Base-by-base conservation (phyloP, 768 basidiomycete genomes). In the Cystoderma amianthinum region DNA sequence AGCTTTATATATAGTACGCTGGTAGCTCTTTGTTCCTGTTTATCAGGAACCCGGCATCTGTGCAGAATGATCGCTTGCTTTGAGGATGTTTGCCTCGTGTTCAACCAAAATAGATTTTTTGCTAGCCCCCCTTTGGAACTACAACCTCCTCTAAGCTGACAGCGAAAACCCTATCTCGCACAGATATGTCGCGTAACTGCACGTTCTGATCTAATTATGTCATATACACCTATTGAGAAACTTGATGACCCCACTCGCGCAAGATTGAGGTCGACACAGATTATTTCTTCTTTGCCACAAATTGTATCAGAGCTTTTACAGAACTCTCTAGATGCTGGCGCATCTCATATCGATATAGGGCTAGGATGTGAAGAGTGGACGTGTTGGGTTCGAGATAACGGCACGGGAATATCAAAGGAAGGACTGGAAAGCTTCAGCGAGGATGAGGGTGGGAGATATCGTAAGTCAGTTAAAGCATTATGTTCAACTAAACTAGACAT, bases 371-470 rank as follows among this genome's bases (percentile, higher is more conserved):
- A 74, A 33, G 78, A 83, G 33, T 94, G 91, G 89, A 68, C 71
- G 5, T 82, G 90, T 51, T 84, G 87, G 78, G 85, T 94, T 6
- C 72, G 73, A 51, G 95, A 98, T 62, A 75, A 96, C 55, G 95
- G 95, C 0, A 51, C 51, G 40, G 95, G 95, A 1, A 82, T 97
- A 38, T 62, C 62, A 25, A 76, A 72, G 53, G 72, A 74, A 4
- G 76, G 74, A 1, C 63, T 96, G 47, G 61, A 55, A 19, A 45
- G 63, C 12, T 63, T 94, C 5, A 80, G 72, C 4, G 62, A 62
- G 44, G 73, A 63, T 17, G 73, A 77, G 45, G 60, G 58, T 24
- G 76, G 76, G 39, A 64, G 91, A 44, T 89, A 91, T 61, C 71
- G 86, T 89, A 56, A 49, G 85, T 64, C n/a, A 30, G 9, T 19